phyloP scores from a whole-genome alignment of 192 early-diverging fungal genomes.

The Backusella mclennaniae region DNA sequence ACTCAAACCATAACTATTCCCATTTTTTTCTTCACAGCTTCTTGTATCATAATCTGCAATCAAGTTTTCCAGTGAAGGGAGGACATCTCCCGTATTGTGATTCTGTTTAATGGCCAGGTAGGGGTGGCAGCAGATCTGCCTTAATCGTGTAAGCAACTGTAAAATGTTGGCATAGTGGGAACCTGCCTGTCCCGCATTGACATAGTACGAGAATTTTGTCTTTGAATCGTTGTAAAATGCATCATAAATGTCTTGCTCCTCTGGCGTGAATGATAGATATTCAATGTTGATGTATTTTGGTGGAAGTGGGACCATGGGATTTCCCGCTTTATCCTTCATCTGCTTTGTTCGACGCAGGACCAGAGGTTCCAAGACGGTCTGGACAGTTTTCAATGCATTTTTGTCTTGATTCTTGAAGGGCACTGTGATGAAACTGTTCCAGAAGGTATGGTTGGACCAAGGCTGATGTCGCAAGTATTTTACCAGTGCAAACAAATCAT shows the following conservation, averaged over 20 bases:
- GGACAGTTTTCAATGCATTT: conserved; percentile 46
- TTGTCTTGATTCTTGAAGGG: conserved; percentile 67
- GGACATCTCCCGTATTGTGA: not conserved
- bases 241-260: conserved; percentile 70
- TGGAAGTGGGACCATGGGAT: conserved; percentile 79
- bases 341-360: conserved; percentile 88
- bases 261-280: conserved; percentile 59
- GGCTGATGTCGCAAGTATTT: conserved; percentile 71
- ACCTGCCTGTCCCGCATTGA: conserved; percentile 58
- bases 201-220: conserved; percentile 58
- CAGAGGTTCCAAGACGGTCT: conserved; percentile 70
- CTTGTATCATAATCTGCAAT: conserved; percentile 35
- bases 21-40: not conserved
- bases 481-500: conserved; percentile 85
- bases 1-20: not conserved
- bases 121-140: conserved; percentile 73
- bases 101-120: conserved; percentile 38
- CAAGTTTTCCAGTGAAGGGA: conserved; percentile 33
- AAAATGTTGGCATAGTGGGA: conserved; percentile 71
- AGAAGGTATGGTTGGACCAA: conserved; percentile 67
- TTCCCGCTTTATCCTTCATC: conserved; percentile 67
- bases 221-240: conserved; percentile 66
- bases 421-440: conserved; percentile 71
- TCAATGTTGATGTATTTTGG: conserved; percentile 57
- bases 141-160: conserved; percentile 57